These are phyloP conservation scores for Tricholoma sp. DNA, from an alignment of 768 basidiomycete species.

Conservation along the genomic window DNA sequence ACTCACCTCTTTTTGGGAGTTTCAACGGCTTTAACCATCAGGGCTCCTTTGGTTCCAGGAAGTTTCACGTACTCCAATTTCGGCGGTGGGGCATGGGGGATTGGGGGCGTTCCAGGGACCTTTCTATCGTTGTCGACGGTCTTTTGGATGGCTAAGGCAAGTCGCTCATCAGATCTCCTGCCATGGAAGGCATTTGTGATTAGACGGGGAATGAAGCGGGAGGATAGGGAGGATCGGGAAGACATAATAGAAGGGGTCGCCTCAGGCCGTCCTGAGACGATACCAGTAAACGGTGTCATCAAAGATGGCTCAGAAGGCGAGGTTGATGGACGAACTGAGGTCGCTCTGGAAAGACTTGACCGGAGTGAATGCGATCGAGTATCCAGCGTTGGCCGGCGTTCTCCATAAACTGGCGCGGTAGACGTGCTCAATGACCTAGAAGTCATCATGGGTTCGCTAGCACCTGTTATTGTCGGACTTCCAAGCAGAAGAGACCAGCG, in stretches of 20 bases:
- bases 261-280: slow-evolving; percentile 19
- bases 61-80: slow-evolving; percentile 91
- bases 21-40: slow-evolving; percentile 84
- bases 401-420: slow-evolving; percentile 23
- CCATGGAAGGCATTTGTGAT: slow-evolving; percentile 58
- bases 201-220: slow-evolving; percentile 67
- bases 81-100: slow-evolving; percentile 62
- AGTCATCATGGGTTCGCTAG: slow-evolving; percentile 21
- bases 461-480: slow-evolving; percentile 1
- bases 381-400: slow-evolving; percentile 21
- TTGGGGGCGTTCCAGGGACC: slow-evolving; percentile 23
- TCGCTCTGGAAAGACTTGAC: slow-evolving; percentile 27
- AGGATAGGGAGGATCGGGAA: slow-evolving; percentile 38
- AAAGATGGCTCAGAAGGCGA: slow-evolving; percentile 20
- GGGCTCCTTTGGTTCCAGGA: slow-evolving; percentile 82
- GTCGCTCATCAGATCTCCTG: slow-evolving; percentile 56
- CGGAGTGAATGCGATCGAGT: slow-evolving; percentile 39
- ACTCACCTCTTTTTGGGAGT: slow-evolving; percentile 81
- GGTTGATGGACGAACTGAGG: slow-evolving; percentile 22
- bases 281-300: slow-evolving; percentile 15
- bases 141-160: slow-evolving; percentile 30
- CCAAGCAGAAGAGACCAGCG: slow-evolving; percentile 71
- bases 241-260: slow-evolving; percentile 22
- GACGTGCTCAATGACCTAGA: slow-evolving; percentile 14
- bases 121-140: slow-evolving; percentile 37